Conservation (phyloP, 2,329 filamentous ascomycete species). For the Immersiporthe knoxdaviesiana region DNA sequence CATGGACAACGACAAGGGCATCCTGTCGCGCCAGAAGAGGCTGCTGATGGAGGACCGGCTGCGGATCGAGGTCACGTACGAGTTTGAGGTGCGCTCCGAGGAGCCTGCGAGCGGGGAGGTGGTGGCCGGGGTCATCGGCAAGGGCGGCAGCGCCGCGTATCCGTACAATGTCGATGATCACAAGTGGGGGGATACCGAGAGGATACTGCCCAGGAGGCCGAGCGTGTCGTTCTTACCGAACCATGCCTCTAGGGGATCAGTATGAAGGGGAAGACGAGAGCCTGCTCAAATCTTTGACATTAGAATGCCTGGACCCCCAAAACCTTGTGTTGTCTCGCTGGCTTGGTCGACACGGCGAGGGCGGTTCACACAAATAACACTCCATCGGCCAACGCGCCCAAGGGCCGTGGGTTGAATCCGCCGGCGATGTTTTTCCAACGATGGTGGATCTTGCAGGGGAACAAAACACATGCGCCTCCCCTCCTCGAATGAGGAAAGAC, state of each 20-base stretch:
- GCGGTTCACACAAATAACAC: not conserved
- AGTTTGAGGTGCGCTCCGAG: slow-evolving; percentile 28
- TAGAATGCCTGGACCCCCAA: not conserved
- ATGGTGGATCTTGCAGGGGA: not conserved
- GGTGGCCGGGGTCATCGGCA: not conserved
- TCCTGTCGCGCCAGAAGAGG: slow-evolving; percentile 27
- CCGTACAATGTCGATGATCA: not conserved
- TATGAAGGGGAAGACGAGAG: not conserved
- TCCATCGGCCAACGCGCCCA: not conserved
- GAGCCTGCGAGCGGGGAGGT: slow-evolving; percentile 4
- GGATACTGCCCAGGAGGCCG: slow-evolving; percentile 16
- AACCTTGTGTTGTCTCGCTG: not conserved
- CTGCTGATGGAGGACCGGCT: slow-evolving; percentile 27
- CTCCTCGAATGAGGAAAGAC: no score
- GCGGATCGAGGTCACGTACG: slow-evolving; percentile 27
- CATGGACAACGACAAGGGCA: slow-evolving; percentile 27
- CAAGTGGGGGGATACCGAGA: slow-evolving; percentile 20
- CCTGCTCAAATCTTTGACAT: not conserved
- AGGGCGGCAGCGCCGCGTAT: not conserved
- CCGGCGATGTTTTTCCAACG: not conserved
- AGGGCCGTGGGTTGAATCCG: not conserved
- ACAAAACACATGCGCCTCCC: not conserved
- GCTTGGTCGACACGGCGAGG: not conserved
- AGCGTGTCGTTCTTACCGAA: not conserved
- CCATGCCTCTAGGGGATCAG: not conserved